These are phyloP conservation scores for Scortechinia acanthostroma DNA, from an alignment of 2,329 filamentous ascomycete genomes.

Conservation along the genomic window DNA sequence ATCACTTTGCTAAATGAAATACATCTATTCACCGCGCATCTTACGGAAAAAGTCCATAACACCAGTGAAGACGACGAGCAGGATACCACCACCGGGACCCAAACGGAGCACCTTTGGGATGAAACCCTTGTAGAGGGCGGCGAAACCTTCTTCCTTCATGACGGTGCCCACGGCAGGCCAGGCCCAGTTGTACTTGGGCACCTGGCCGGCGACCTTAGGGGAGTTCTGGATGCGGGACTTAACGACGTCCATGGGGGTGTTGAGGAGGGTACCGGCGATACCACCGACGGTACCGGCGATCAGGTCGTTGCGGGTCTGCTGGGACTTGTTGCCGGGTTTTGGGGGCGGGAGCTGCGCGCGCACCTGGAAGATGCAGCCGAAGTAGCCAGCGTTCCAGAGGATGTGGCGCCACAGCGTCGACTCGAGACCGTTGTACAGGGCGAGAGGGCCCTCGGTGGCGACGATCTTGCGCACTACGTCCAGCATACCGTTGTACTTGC, in stretches of 20 bases:
- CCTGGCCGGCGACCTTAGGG: constrained; percentile 70
- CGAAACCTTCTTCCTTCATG: constrained; percentile 85
- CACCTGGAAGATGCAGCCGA: constrained; percentile 97
- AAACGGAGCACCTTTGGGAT: constrained; percentile 81
- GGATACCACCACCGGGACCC: constrained; percentile 54
- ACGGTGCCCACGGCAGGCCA: constrained; percentile 81
- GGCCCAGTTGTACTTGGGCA: constrained; percentile 98
- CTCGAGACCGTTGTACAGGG: constrained; percentile 94
- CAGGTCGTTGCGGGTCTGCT: constrained; percentile 80
- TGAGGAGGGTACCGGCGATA: constrained; percentile 79
- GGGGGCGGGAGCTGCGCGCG: constrained; percentile 73
- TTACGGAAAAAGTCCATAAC: constrained; percentile 89
- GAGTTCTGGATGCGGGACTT: constrained; percentile 98
- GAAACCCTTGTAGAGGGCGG: constrained; percentile 94
- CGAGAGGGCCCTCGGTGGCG: constrained; percentile 73
- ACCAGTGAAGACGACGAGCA: constrained; percentile 79
- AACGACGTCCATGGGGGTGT: constrained; percentile 94
- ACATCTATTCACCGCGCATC: constrained; percentile 16
- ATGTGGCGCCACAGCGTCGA: constrained; percentile 94
- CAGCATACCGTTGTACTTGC: constrained; percentile 77
- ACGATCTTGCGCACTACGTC: constrained; percentile 79
- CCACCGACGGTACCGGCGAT: constrained; percentile 82
- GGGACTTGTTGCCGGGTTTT: constrained; percentile 73
- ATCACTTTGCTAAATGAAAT: background rate
- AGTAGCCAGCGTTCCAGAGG: constrained; percentile 95